phyloP scores from a whole-genome alignment of 2,329 filamentous ascomycete species.

The Magnaporthales sp. region DNA sequence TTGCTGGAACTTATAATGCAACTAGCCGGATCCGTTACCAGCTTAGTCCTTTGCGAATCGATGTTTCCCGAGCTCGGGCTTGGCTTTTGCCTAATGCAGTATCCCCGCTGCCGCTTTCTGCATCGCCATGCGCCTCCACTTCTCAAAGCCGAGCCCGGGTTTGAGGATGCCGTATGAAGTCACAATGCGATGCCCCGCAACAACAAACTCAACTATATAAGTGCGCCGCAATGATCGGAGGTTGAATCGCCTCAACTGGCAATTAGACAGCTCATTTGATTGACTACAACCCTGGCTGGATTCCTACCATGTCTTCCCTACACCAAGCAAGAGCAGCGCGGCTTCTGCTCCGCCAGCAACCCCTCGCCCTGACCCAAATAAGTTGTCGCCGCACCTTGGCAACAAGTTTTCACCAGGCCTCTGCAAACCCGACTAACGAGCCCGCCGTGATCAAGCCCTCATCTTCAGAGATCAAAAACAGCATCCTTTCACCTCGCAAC shows the following conservation, averaged over 20 bases:
- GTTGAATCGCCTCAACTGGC: neutral
- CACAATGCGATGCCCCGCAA: neutral
- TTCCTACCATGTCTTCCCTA: neutral
- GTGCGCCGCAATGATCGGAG: neutral
- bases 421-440: neutral
- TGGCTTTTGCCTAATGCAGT: neutral
- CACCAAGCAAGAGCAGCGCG: neutral
- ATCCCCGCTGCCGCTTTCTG: neutral
- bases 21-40: neutral
- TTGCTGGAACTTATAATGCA: neutral
- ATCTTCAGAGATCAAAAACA: neutral
- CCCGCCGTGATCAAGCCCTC: neutral
- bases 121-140: neutral
- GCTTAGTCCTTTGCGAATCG: neutral
- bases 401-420: neutral
- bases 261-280: neutral
- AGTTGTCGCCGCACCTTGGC: neutral
- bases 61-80: neutral
- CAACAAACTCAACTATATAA: neutral
- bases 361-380: neutral
- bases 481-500: constrained; percentile 14
- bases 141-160: neutral
- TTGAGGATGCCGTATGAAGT: neutral
- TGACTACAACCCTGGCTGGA: neutral
- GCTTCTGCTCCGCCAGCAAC: neutral